phyloP scores from a whole-genome alignment of 129 eudicot genomes.

The Centella asiatica region DNA sequence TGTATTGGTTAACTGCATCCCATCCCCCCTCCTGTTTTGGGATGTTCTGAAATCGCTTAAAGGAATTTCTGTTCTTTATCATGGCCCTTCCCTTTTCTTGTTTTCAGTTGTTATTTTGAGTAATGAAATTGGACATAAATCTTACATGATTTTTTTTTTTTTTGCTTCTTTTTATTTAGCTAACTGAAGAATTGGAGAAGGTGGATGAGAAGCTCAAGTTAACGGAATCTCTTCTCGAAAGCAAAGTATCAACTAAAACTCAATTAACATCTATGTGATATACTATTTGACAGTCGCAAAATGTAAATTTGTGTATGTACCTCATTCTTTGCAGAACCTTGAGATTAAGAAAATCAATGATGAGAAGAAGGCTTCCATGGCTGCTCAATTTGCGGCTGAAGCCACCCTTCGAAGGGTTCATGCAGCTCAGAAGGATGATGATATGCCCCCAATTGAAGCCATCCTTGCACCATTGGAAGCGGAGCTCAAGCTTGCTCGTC shows the following conservation, averaged over 20 bases:
- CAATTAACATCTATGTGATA: not conserved
- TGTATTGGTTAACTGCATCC: not conserved
- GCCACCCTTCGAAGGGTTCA: constrained; percentile 88
- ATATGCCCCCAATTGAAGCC: constrained; percentile 96
- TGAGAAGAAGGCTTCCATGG: constrained; percentile 96
- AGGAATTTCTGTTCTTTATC: not conserved
- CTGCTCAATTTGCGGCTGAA: constrained; percentile 94
- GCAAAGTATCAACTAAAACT: constrained; percentile 45
- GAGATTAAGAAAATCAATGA: constrained; percentile 90
- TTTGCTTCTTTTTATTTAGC: constrained; percentile 37
- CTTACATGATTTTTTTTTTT: constrained; percentile 21
- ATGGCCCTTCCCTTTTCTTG: not conserved
- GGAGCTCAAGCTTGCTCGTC: constrained; percentile 88
- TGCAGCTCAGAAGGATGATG: constrained; percentile 94
- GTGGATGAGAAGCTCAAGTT: constrained; percentile 84
- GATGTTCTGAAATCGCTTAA: not conserved
- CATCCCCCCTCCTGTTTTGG: not conserved
- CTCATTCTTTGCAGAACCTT: constrained; percentile 55
- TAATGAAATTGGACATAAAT: constrained; percentile 12
- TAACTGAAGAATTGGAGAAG: constrained; percentile 73
- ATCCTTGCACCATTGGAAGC: constrained; percentile 91
- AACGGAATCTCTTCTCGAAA: constrained; percentile 68
- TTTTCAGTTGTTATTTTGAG: not conserved
- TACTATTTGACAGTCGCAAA: not conserved
- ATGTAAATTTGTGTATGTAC: not conserved